These are phyloP conservation scores for Pythium rhizo-oryzae DNA, from an alignment of 352 stramenopile species.

Conservation along the genomic window DNA sequence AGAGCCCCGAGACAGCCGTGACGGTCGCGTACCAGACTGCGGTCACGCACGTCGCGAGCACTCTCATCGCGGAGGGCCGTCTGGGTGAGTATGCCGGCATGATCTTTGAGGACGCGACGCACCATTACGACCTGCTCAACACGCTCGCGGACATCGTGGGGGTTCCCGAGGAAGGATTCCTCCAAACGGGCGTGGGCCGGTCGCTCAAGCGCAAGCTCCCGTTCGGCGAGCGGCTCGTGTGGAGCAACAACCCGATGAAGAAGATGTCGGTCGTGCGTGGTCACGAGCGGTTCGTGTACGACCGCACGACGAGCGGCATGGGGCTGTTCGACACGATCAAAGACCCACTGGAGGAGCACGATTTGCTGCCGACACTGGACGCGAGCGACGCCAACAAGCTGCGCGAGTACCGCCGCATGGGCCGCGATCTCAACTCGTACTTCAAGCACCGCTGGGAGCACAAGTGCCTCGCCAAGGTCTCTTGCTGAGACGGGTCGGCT, in stretches of 20 bases:
- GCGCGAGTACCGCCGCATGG: constrained; percentile 13
- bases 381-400: constrained; percentile 20
- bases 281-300: constrained; percentile 46
- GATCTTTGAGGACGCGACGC: constrained; percentile 20
- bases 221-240: constrained; percentile 43
- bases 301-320: constrained; percentile 37
- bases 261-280: constrained; percentile 46
- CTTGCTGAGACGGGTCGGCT: constrained; percentile 22
- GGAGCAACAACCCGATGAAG: constrained; percentile 58
- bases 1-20: constrained; percentile 39
- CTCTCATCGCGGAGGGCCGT: constrained; percentile 27
- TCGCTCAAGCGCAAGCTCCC: constrained; percentile 45
- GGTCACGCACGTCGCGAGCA: constrained; percentile 27
- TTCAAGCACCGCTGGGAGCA: constrained; percentile 54
- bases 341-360: constrained; percentile 42
- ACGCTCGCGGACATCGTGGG: constrained; percentile 31
- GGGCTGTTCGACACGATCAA: constrained; percentile 39
- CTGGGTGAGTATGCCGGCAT: constrained; percentile 15
- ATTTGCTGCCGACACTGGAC: constrained; percentile 38
- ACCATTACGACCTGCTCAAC: constrained; percentile 33
- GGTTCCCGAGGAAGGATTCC: constrained; percentile 23
- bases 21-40: constrained; percentile 23
- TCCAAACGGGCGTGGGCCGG: constrained; percentile 29
- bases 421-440: constrained; percentile 49
- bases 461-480: constrained; percentile 36